Base-by-base conservation (phyloP, 495 filamentous ascomycete species). In the Venustampulla echinocandica region DNA sequence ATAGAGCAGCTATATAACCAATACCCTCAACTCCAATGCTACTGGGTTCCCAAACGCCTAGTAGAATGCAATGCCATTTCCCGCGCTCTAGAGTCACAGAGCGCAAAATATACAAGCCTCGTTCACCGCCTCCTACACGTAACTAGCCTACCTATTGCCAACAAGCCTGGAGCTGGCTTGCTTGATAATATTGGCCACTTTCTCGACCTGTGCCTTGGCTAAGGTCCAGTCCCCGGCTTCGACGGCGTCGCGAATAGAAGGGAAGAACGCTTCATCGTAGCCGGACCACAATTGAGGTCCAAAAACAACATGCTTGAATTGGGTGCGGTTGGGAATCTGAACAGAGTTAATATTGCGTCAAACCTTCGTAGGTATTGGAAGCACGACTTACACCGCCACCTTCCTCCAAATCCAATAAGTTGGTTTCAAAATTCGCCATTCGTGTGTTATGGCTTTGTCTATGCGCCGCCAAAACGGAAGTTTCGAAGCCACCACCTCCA, bases 241-340 rank as follows among this genome's bases (percentile, higher is more conserved):
- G 42, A 96, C 68, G 18, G 84, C 80, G 62, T 97, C 92, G 32
- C 87, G 74, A 50, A 97, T 81, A 13, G 77, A 80, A 6, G 92
- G 92, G 66, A 97, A 97, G 51, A 79, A 82, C 0, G 81, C 75
- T 36, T 79, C 75, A 40, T 87, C 80, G 61, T 85, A 79, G 41
- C 80, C 80, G 38, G 79, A 80, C 85, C 87, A 90, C 4, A 76
- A 65, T 59, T 87, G 77, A 11, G 92, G 92, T 0, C 81, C 89
- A 56, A 87, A 92, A 41, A 98, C 53, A 56, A 95, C 76, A 66
- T 98, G 93, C 61, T 92, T 95, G 71, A 87, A 98, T 67, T 96
- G 93, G 19, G 85, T 85, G 50, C 92, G 79, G 58, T 86, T 85
- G 23, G 87, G 89, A 21, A 95, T 70, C 84, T 92, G 50, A 39